phyloP scores from a whole-genome alignment of 2,329 filamentous ascomycete species.

The Purpureocillium takamizusanense region DNA sequence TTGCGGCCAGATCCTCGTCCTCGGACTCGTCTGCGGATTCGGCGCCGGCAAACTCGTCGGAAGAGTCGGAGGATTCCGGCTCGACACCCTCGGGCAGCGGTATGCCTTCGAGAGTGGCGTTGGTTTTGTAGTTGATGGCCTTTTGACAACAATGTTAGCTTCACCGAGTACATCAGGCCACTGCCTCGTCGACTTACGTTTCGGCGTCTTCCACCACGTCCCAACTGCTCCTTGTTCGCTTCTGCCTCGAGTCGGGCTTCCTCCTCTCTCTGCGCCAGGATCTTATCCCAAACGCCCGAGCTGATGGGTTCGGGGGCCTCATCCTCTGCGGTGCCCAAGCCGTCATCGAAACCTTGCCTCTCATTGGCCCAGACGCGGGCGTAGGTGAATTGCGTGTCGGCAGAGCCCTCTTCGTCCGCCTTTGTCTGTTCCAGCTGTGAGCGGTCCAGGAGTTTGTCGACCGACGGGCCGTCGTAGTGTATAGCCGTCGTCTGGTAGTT shows the following conservation, averaged over 20 bases:
- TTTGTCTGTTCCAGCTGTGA: constrained; percentile 68
- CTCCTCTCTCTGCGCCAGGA: constrained; percentile 73
- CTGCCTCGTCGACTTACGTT: constrained; percentile 15
- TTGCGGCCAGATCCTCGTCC: constrained; percentile 14
- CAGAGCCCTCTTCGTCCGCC: constrained; percentile 50
- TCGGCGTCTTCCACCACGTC: constrained; percentile 72
- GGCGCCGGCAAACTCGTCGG: constrained; percentile 23
- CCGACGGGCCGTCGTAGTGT: constrained; percentile 67
- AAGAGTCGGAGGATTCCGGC: constrained; percentile 20
- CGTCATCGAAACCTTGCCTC: constrained; percentile 55
- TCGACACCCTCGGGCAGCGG: constrained; percentile 15
- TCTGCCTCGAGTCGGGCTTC: constrained; percentile 66
- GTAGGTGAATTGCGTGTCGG: constrained; percentile 78
- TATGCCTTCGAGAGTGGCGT: constrained; percentile 7
- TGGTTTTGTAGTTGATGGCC: constrained; percentile 26
- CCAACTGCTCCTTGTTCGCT: constrained; percentile 62
- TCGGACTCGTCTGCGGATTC: constrained; percentile 21
- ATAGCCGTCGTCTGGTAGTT: constrained; percentile 63
- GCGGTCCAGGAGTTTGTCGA: constrained; percentile 88
- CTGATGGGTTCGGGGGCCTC: constrained; percentile 48
- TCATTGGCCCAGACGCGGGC: constrained; percentile 91
- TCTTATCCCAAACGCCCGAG: constrained; percentile 78
- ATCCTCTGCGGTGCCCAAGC: constrained; percentile 42
- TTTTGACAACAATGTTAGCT: constrained; percentile 7
- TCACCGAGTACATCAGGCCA: no score